Evolutionary conservation across 768 basidiomycete species (phyloP).

Genomic region (Dacryopinax spathularia): DNA sequence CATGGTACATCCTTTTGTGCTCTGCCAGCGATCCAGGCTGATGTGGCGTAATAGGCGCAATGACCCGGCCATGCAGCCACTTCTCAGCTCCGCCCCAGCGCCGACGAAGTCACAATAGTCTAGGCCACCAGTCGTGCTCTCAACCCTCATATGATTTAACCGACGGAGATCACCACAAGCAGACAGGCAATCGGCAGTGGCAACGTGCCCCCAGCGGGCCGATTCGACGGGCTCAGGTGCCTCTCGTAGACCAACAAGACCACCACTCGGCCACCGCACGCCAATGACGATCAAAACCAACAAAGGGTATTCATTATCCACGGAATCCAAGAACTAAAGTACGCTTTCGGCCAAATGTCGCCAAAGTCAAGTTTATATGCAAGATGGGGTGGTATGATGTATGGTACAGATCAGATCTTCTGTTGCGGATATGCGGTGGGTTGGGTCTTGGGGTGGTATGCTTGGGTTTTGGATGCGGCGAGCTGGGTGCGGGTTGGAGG

Average conservation of each 20-base stretch:
- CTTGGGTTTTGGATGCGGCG: too few species aligned
- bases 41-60: slow-evolving; percentile 4
- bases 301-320: background rate
- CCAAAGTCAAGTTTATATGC: too few species aligned
- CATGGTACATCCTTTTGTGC: slow-evolving; percentile 40
- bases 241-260: too few species aligned
- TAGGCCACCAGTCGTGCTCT: too few species aligned
- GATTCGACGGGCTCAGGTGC: too few species aligned
- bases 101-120: background rate
- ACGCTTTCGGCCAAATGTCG: background rate
- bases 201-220: too few species aligned
- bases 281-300: background rate
- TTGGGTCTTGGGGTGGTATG: too few species aligned
- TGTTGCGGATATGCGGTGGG: background rate
- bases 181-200: too few species aligned
- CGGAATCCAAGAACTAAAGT: background rate
- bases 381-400: background rate
- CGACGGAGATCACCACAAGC: too few species aligned
- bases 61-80: background rate
- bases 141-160: too few species aligned
- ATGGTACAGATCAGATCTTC: slow-evolving; percentile 2
- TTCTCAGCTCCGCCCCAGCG: background rate
- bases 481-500: too few species aligned
- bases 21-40: background rate
- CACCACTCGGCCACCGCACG: too few species aligned